Conservation (phyloP, 371 early-diverging fungal genomes). For the Rhizopus sp. region DNA sequence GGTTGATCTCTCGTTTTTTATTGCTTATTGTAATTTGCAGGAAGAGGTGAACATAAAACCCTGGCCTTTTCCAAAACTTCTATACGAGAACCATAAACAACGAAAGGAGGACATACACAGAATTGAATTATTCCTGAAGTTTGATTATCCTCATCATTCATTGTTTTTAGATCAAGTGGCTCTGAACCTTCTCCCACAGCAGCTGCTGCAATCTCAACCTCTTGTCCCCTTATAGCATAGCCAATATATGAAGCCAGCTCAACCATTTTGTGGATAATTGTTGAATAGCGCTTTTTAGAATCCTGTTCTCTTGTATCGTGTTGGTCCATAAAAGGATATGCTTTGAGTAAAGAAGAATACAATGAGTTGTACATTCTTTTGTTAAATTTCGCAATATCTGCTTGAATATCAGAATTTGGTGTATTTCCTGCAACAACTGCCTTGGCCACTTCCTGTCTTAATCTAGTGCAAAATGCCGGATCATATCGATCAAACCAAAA, state of each 20-base stretch:
- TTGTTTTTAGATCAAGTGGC: constrained; percentile 34
- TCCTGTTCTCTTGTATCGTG: constrained; percentile 38
- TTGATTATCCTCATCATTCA: constrained; percentile 42
- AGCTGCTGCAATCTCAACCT: constrained; percentile 48
- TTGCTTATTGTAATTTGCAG: not conserved
- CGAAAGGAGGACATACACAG: constrained; percentile 44
- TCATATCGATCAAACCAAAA: constrained; percentile 33
- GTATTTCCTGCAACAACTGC: constrained; percentile 29
- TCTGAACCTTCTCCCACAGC: constrained; percentile 44
- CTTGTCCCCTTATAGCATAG: constrained; percentile 48
- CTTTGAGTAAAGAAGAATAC: constrained; percentile 41
- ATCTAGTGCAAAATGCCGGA: constrained; percentile 31
- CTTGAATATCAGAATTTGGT: constrained; percentile 27
- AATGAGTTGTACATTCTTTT: constrained; percentile 40
- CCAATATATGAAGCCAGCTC: constrained; percentile 42
- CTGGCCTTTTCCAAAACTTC: constrained; percentile 38
- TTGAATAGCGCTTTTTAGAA: constrained; percentile 34
- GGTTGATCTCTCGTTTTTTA: not conserved
- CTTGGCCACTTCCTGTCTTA: constrained; percentile 47
- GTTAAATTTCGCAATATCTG: constrained; percentile 30
- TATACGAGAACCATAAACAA: constrained; percentile 22
- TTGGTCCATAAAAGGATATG: constrained; percentile 45
- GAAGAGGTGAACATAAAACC: constrained; percentile 31
- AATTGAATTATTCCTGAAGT: constrained; percentile 36
- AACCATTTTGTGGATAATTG: constrained; percentile 33